Base-by-base conservation (phyloP, 1,284 basidiomycete species). In the Hemileia vastatrix region DNA sequence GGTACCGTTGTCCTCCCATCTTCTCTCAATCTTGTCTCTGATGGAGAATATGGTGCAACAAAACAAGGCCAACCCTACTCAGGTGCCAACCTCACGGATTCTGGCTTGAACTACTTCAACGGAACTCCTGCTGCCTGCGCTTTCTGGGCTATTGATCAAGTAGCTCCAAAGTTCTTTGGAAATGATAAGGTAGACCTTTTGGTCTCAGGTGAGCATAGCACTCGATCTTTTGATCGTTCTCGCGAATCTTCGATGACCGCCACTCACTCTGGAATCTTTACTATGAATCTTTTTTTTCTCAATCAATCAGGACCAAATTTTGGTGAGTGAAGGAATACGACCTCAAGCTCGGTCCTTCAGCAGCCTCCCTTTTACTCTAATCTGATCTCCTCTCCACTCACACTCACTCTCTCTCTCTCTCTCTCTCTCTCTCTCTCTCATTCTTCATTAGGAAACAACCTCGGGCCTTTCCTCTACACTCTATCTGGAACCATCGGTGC, bases 401-500 rank as follows among this genome's bases (percentile, higher is more conserved):
- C 27, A 27, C 27, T 3, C 27, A 27, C 27, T 27, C 27, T 27
- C 27, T 27, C 27, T 27, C 36, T 40, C 9, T 40, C 15, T 9
- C 36, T 40, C 36, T 40, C 36, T 40, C 9, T 11, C 36, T 11
- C 15, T 15, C 8, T 40, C 36, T 40, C 15, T 40, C 15, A 9
- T 11, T 66, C 69, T 32, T 67, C 68, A 52, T 68, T 67, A 23
- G 67, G 68, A 15, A 54, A n/a, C 44, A 71, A 71, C 56, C 59
- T 72, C 18, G 70, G 69, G 19, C 52, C 68, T 4, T 71, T 70
- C 55, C 57, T 73, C 18, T 69, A 64, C 57, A 70, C 71, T 9
- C 65, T 72, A n/a, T 60, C 48, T n/a, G 71, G 70, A 8, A 71
- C 71, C n/a, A 56, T 71, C 31, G 72, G 70, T 1, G 71, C 70